Percentiles rank a stretch among this genome's conserved stretches.
Evolutionary conservation across 805 yeast genomes (phyloP).

Genomic region (Kuraishia hungarica): DNA sequence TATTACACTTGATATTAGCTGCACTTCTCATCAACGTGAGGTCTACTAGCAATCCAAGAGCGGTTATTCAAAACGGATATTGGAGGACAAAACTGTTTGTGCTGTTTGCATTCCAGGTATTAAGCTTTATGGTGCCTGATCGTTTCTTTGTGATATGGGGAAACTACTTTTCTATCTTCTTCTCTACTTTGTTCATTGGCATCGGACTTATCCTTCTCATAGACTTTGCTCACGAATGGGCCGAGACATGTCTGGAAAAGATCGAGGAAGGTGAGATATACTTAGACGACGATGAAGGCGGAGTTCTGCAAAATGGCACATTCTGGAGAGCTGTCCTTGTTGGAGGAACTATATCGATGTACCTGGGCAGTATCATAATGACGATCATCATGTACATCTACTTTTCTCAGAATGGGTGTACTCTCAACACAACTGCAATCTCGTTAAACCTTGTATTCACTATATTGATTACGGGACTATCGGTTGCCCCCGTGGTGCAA

Average conservation of each 20-base stretch:
- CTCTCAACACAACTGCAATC: constrained; percentile 84
- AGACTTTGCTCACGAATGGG: constrained; percentile 98
- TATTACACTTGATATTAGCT: constrained; percentile 68
- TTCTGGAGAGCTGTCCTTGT: constrained; percentile 78
- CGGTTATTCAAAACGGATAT: constrained; percentile 82
- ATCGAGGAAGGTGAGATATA: constrained; percentile 69
- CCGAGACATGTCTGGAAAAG: constrained; percentile 86
- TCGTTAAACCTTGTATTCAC: constrained; percentile 64
- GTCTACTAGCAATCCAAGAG: constrained; percentile 69
- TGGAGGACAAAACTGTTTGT: constrained; percentile 72
- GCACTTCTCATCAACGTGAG: constrained; percentile 61
- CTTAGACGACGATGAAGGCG: constrained; percentile 35
- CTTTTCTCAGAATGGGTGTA: constrained; percentile 76
- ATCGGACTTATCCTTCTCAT: constrained; percentile 87
- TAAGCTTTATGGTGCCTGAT: constrained; percentile 80
- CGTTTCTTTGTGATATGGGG: constrained; percentile 85
- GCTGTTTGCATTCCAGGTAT: constrained; percentile 47
- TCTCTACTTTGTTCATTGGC: constrained; percentile 78
- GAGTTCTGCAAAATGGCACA: constrained; percentile 16
- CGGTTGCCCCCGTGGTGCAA: constrained; percentile 78
- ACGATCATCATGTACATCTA: constrained; percentile 73
- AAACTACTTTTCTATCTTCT: constrained; percentile 75
- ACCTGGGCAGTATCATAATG: constrained; percentile 60
- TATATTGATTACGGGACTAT: constrained; percentile 54
- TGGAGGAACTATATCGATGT: constrained; percentile 86